Conservation (phyloP, 768 basidiomycete species). For the Mycena rosella region DNA sequence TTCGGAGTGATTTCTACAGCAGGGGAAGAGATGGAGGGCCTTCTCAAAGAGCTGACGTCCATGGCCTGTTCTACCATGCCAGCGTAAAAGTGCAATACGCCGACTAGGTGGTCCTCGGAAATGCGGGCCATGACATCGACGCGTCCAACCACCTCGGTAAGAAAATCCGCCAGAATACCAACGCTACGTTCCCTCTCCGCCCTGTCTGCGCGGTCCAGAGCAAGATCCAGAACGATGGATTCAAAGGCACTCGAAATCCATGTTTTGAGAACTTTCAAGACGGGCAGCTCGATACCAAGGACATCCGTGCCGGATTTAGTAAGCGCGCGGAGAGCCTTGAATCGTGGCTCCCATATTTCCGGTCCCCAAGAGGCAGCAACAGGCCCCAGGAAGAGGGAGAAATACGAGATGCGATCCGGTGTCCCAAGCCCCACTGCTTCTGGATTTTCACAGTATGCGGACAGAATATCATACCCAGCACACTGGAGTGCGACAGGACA, state of each 20-base stretch:
- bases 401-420: conserved; percentile 72
- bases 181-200: conserved; percentile 75
- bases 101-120: conserved; percentile 67
- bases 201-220: conserved; percentile 56
- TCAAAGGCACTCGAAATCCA: conserved; percentile 81
- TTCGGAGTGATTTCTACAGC: conserved; percentile 47
- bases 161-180: conserved; percentile 69
- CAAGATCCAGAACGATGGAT: conserved; percentile 53
- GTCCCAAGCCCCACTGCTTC: conserved; percentile 62
- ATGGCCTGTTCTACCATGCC: conserved; percentile 59
- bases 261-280: conserved; percentile 67
- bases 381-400: conserved; percentile 69
- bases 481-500: conserved; percentile 71
- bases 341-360: conserved; percentile 80
- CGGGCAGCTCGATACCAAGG: conserved; percentile 70
- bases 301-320: conserved; percentile 72
- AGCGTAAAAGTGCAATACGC: conserved; percentile 73
- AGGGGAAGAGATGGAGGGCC: conserved; percentile 50
- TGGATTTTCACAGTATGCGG: conserved; percentile 75
- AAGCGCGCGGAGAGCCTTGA: conserved; percentile 75
- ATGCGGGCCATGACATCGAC: conserved; percentile 70
- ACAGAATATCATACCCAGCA: conserved; percentile 79
- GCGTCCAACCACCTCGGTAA: conserved; percentile 63
- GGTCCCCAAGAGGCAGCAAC: conserved; percentile 65
- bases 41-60: conserved; percentile 22